Evolutionary conservation across 2,329 filamentous ascomycete genomes (phyloP), one percentile per base, ranked within the genome.

Genomic region (Fusarium citri): DNA sequence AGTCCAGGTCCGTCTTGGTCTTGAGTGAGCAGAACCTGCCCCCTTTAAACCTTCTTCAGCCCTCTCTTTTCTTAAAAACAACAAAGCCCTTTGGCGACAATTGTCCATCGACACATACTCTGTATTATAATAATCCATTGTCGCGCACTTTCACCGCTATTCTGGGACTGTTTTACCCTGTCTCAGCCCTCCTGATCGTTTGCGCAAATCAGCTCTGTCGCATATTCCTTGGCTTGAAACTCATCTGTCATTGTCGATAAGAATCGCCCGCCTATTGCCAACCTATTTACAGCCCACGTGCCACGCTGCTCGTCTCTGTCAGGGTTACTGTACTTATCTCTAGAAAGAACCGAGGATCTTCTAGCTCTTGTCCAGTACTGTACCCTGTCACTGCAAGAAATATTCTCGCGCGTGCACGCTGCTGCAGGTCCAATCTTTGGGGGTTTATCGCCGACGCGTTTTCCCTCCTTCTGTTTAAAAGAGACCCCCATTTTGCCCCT

Each of bases 401-500:
- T 47, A 48, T 40, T 51, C 25, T 68, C 37, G 23, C 60, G 48
- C 58, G 58, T 67, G 42, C 59, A 28, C 58, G 46, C 47, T 26
- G 66, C 50, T 65, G 60, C 65, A 65, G 61, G 66, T 66, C 48
- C 54, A 22, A 64, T 59, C 46, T 57, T 61, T 59, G 34, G 65
- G 55, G 51, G 37, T 56, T 45, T 67, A 37, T 64, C 65, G 56
- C 57, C 59, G 57, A 55, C 30, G 40, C 41, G 42, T 63, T 72
- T 69, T 73, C 20, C 15, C 59, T 37, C 15, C 34, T 65, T 54
- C 68, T 66, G 50, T 71, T 71, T 57, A 71, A 74, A 69, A 59
- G 71, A 63, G 55, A 61, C 68, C 62, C 69, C 69, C 51, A 43
- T 62, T 72, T 68, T 66, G 61, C 68, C 65, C 74, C 72, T 68